These are phyloP conservation scores for Lepidium aucheri DNA, from an alignment of 345 rosid species.

Conservation along the genomic window DNA sequence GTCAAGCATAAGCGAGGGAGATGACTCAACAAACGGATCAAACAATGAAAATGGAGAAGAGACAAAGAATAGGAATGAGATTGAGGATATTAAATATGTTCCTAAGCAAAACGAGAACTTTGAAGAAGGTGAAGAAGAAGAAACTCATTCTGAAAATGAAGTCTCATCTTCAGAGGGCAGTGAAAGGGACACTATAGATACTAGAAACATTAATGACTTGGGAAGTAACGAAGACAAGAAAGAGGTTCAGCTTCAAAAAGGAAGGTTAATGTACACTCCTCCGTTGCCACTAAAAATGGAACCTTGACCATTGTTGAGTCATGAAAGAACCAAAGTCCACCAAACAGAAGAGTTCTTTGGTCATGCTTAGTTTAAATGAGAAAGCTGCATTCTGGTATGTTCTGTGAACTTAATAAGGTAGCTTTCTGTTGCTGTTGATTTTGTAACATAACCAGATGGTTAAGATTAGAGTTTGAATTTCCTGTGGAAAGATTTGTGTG, in stretches of 20 bases:
- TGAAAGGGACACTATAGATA: constrained; percentile 15
- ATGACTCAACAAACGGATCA: constrained; percentile 30
- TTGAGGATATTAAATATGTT: constrained; percentile 28
- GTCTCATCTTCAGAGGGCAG: constrained; percentile 27
- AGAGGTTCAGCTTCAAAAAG: constrained; percentile 22
- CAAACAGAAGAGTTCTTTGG: background rate
- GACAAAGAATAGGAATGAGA: background rate
- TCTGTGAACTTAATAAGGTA: background rate
- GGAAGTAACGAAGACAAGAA: constrained; percentile 8
- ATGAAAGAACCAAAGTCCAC: background rate
- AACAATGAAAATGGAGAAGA: constrained; percentile 30
- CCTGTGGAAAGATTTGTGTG: background rate
- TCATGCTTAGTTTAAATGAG: background rate
- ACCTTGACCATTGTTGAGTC: constrained; percentile 27
- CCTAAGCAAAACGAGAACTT: constrained; percentile 16
- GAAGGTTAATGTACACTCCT: constrained; percentile 41
- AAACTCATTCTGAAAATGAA: constrained; percentile 15
- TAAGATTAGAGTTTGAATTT: background rate
- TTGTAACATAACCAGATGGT: constrained; percentile 11
- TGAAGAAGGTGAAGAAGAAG: constrained; percentile 20
- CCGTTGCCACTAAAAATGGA: constrained; percentile 74
- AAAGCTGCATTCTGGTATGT: background rate
- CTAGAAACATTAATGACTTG: background rate
- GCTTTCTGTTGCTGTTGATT: background rate
- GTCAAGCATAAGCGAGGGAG: constrained; percentile 32